Conservation (phyloP, 1,284 basidiomycete species). For the Melampsora americana region DNA sequence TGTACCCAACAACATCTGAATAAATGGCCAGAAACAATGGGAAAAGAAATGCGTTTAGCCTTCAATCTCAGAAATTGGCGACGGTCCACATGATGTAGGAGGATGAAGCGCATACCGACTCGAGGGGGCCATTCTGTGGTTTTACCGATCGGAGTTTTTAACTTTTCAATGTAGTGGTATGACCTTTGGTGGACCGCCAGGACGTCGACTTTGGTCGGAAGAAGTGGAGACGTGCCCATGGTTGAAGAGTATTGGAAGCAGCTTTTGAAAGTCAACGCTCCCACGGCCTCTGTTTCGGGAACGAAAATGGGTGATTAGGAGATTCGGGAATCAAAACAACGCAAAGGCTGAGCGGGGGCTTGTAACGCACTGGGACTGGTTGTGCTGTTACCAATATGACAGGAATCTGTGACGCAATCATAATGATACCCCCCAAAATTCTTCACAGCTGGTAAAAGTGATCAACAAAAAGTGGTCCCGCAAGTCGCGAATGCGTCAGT, state of each 20-base stretch:
- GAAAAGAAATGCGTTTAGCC: neutral
- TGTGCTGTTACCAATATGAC: neutral
- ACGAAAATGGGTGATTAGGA: neutral
- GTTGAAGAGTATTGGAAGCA: neutral
- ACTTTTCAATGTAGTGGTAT: neutral
- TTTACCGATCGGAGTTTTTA: neutral
- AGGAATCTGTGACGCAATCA: neutral
- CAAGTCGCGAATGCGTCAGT: neutral
- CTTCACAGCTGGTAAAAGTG: neutral
- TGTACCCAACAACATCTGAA: neutral
- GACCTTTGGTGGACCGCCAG: neutral
- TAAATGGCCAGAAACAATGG: neutral
- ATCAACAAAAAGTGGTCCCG: neutral
- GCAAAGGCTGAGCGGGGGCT: neutral
- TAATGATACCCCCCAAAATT: neutral
- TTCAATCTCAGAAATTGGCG: neutral
- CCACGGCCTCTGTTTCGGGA: neutral
- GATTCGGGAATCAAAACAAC: neutral
- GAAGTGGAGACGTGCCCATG: neutral
- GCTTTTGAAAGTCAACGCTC: neutral
- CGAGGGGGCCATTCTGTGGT: neutral
- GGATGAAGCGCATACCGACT: neutral
- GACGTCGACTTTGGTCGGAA: neutral
- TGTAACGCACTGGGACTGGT: neutral
- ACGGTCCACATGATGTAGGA: neutral